These are phyloP conservation scores for Ophiostoma quercus DNA, from an alignment of 2,329 filamentous ascomycete genomes.

Conservation along the genomic window DNA sequence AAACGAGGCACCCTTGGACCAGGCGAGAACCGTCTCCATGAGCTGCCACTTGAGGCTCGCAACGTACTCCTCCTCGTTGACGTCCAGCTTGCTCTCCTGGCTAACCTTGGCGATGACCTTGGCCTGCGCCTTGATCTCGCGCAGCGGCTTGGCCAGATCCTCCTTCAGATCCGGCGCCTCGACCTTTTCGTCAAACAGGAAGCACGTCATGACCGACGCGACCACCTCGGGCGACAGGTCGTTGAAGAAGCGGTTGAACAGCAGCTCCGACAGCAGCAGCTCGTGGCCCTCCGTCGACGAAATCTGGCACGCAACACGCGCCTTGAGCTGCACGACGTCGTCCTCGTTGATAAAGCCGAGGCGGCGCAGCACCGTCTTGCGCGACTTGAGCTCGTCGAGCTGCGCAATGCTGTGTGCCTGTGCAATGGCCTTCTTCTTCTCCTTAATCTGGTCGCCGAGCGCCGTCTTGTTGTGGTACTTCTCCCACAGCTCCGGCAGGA, in stretches of 20 bases:
- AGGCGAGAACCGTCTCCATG: slow-evolving; percentile 92
- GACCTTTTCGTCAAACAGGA: slow-evolving; percentile 96
- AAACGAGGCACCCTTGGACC: slow-evolving; percentile 87
- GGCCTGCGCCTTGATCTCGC: slow-evolving; percentile 82
- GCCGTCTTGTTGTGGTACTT: slow-evolving; percentile 79
- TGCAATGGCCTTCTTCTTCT: slow-evolving; percentile 77
- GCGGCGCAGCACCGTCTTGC: slow-evolving; percentile 89
- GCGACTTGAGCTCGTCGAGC: slow-evolving; percentile 90
- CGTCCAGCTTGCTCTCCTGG: slow-evolving; percentile 82
- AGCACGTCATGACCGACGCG: slow-evolving; percentile 81
- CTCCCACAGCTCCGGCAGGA: slow-evolving; percentile 77
- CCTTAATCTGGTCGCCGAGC: slow-evolving; percentile 73
- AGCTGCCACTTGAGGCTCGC: slow-evolving; percentile 86
- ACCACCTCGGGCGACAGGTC: slow-evolving; percentile 83
- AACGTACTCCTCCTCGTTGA: slow-evolving; percentile 95
- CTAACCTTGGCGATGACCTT: slow-evolving; percentile 87
- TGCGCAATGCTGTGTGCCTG: slow-evolving; percentile 85
- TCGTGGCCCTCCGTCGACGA: slow-evolving; percentile 88
- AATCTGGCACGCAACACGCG: slow-evolving; percentile 94
- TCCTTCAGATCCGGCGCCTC: slow-evolving; percentile 73
- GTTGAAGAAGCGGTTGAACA: slow-evolving; percentile 98
- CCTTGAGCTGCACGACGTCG: slow-evolving; percentile 94
- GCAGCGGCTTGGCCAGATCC: slow-evolving; percentile 77
- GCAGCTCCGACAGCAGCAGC: slow-evolving; percentile 81
- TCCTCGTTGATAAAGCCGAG: slow-evolving; percentile 93